A percentile compares a stretch with the other conserved stretches of the same genome.
These are phyloP conservation scores for Pseudotulostoma volvatum DNA, from an alignment of 495 filamentous ascomycete genomes.

Conservation along the genomic window DNA sequence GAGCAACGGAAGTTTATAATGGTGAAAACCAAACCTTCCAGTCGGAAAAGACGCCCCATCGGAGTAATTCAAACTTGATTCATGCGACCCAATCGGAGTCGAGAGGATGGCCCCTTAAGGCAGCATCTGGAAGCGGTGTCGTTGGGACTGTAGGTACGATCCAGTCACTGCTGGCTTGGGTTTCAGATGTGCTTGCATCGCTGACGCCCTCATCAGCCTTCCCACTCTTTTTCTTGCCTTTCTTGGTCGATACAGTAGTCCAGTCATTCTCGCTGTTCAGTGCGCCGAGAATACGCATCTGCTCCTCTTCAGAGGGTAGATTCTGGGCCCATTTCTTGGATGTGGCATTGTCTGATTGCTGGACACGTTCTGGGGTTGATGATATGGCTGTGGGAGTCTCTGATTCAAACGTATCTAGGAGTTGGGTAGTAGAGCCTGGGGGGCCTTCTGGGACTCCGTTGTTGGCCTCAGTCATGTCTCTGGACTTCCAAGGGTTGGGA, in stretches of 20 bases:
- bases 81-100: slow-evolving; percentile 44
- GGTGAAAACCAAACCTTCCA: slow-evolving; percentile 6
- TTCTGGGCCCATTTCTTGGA: slow-evolving; percentile 13
- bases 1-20: no score
- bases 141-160: slow-evolving; percentile 26
- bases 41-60: no score
- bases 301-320: slow-evolving; percentile 72
- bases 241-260: slow-evolving; percentile 63
- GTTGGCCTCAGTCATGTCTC: slow-evolving; percentile 18
- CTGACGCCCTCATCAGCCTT: slow-evolving; percentile 28
- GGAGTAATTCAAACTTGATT: no score
- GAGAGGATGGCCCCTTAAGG: slow-evolving; percentile 34
- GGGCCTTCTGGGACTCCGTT: slow-evolving; percentile 12
- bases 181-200: slow-evolving; percentile 26
- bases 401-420: slow-evolving; percentile 61
- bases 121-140: slow-evolving; percentile 26
- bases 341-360: slow-evolving; percentile 10
- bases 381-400: slow-evolving; percentile 20
- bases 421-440: slow-evolving; percentile 14
- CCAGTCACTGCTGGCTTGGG: slow-evolving; percentile 16
- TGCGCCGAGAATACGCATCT: slow-evolving; percentile 46
- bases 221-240: slow-evolving; percentile 34
- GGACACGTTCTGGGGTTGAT: slow-evolving; percentile 9
- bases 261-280: slow-evolving; percentile 41
- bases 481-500: slow-evolving; percentile 42